Evolutionary conservation across 2,329 filamentous ascomycete species (phyloP).

Genomic region (Diplodia scrobiculata): DNA sequence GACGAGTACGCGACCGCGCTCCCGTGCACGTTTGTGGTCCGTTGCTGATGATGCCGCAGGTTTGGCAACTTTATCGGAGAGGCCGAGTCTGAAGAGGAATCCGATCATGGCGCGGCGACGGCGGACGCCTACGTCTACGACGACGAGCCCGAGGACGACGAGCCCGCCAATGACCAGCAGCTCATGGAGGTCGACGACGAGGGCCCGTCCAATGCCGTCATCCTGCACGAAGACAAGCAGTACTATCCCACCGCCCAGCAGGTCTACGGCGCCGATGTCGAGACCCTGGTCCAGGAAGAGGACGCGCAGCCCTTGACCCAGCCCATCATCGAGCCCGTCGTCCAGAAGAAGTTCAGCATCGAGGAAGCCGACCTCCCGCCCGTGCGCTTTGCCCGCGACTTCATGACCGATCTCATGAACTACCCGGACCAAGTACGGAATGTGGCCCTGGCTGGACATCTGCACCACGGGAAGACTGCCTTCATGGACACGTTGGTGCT

Average conservation of each 20-base stretch:
- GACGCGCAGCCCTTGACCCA: constrained; percentile 90
- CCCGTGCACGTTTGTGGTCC: constrained; percentile 13
- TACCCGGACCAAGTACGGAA: constrained; percentile 94
- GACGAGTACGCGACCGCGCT: constrained; percentile 68
- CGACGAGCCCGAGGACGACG: constrained; percentile 61
- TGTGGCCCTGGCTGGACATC: constrained; percentile 83
- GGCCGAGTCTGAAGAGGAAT: constrained; percentile 85
- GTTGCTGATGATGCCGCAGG: constrained; percentile 51
- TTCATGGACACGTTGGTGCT: constrained; percentile 98
- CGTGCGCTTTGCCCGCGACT: constrained; percentile 83
- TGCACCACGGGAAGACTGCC: constrained; percentile 97
- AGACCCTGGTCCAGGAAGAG: constrained; percentile 94
- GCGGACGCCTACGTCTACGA: constrained; percentile 81
- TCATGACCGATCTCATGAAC: constrained; percentile 95
- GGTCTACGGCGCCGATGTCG: constrained; percentile 90
- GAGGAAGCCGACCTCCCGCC: constrained; percentile 88
- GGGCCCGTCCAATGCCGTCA: constrained; percentile 91
- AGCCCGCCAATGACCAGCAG: constrained; percentile 67
- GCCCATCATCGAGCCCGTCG: constrained; percentile 89
- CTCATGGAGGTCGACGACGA: constrained; percentile 93
- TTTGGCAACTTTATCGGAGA: constrained; percentile 99
- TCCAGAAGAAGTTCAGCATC: constrained; percentile 93
- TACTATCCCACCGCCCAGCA: constrained; percentile 99
- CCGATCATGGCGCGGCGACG: constrained; percentile 71
- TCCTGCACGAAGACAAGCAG: constrained; percentile 98